Evolutionary conservation across 164 flowering plant species (phyloP).

Genomic region (Nymphaea colorata): DNA sequence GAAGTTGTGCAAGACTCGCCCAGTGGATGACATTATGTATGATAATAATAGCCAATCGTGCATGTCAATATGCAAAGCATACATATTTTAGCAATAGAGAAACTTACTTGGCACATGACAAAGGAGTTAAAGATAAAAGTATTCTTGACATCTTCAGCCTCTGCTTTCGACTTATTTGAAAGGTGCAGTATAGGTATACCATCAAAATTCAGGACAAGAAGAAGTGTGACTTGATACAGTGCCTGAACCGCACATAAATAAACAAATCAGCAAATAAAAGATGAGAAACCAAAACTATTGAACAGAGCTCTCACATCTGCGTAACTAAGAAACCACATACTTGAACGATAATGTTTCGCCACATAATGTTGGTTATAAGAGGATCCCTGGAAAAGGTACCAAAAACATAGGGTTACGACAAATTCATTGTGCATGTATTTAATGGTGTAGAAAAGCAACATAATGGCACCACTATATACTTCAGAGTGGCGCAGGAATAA

Average conservation of each 20-base stretch:
- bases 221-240: constrained; percentile 71
- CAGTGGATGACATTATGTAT: no score
- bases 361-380: constrained; percentile 89
- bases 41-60: no score
- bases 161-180: constrained; percentile 14
- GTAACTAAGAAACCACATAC: constrained; percentile 17
- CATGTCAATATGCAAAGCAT: no score
- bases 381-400: constrained; percentile 48
- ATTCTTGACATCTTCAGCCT: constrained; percentile 53
- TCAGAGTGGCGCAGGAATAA: no score
- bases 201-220: constrained; percentile 59
- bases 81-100: no score
- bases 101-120: constrained; percentile 78
- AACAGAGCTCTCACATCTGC: neutral
- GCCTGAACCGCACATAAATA: constrained; percentile 34
- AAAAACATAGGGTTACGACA: no score
- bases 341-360: constrained; percentile 91
- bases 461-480: no score
- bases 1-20: no score
- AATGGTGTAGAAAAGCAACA: no score
- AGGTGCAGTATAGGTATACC: constrained; percentile 43
- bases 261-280: neutral
- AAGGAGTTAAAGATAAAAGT: constrained; percentile 87
- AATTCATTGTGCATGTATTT: no score
- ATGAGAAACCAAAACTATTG: neutral